A percentile compares a stretch with the other conserved stretches of the same genome.
phyloP scores from a whole-genome alignment of 768 basidiomycete genomes.

The Lactarius psammicola region DNA sequence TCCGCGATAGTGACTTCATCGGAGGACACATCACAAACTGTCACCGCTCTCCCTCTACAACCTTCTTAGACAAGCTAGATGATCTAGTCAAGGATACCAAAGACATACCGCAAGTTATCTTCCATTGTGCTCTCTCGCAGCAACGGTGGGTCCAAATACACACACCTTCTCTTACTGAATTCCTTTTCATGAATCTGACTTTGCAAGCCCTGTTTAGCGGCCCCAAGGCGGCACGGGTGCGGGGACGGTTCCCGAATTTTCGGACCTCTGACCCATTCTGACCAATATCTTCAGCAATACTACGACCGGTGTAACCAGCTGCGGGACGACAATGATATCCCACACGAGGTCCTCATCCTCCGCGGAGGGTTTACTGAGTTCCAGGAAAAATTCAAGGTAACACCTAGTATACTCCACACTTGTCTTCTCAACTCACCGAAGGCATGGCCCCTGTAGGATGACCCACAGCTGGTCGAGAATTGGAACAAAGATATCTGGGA shows the following conservation, averaged over 20 bases:
- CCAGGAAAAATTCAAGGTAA: conserved; percentile 65
- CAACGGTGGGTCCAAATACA: conserved; percentile 51
- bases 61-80: conserved; percentile 58
- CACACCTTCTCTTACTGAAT: not conserved
- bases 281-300: conserved; percentile 33
- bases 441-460: conserved; percentile 44
- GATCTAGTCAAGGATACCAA: conserved; percentile 59
- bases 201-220: conserved; percentile 46
- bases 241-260: conserved; percentile 27
- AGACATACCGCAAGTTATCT: conserved; percentile 61
- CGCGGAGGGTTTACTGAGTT: conserved; percentile 72
- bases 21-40: conserved; percentile 78
- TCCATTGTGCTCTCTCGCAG: conserved; percentile 80
- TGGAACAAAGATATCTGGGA: conserved; percentile 71
- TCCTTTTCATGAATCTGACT: conserved; percentile 1
- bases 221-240: conserved; percentile 72
- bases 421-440: not conserved
- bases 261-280: conserved; percentile 15
- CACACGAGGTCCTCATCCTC: conserved; percentile 63
- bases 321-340: conserved; percentile 42
- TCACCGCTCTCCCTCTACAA: conserved; percentile 58
- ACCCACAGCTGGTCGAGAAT: conserved; percentile 70
- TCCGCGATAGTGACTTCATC: conserved; percentile 76
- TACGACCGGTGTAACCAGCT: conserved; percentile 68
- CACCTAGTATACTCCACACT: conserved; percentile 10